These are phyloP conservation scores for Coemansia sp. DNA, from an alignment of 371 early-diverging fungal genomes.

Conservation along the genomic window DNA sequence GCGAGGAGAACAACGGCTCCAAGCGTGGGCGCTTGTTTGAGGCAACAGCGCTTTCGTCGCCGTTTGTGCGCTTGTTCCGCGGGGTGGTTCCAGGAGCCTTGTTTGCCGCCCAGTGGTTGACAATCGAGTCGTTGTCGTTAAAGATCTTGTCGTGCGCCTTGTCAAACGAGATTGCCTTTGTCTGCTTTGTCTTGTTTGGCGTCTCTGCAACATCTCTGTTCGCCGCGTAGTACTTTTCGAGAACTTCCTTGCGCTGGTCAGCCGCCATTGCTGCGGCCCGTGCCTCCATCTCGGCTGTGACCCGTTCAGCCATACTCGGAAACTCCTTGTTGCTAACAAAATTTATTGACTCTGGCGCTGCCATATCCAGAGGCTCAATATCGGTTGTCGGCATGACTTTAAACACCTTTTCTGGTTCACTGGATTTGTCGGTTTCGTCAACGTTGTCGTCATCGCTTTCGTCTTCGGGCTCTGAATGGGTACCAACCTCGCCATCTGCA, in stretches of 20 bases:
- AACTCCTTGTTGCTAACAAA: slow-evolving; percentile 5
- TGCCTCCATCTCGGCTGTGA: slow-evolving; percentile 34
- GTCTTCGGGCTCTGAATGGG: background rate
- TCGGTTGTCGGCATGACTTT: slow-evolving; percentile 11
- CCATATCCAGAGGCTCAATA: slow-evolving; percentile 7
- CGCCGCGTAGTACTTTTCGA: slow-evolving; percentile 7
- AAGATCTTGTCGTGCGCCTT: slow-evolving; percentile 41
- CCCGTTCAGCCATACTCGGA: slow-evolving; percentile 17
- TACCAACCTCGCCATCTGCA: background rate
- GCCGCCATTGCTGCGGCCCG: slow-evolving; percentile 28
- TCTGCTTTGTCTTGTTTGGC: slow-evolving; percentile 9
- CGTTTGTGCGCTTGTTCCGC: slow-evolving; percentile 28
- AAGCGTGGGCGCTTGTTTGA: slow-evolving; percentile 39
- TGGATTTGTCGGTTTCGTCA: background rate
- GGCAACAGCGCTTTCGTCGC: background rate
- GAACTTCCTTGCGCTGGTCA: slow-evolving; percentile 20
- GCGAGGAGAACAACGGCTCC: slow-evolving; percentile 29
- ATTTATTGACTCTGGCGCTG: slow-evolving; percentile 16
- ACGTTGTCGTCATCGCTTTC: slow-evolving; percentile 5
- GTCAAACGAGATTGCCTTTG: slow-evolving; percentile 27
- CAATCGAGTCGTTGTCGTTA: slow-evolving; percentile 34
- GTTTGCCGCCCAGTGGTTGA: slow-evolving; percentile 45
- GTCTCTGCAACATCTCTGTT: slow-evolving; percentile 5
- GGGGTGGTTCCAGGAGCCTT: slow-evolving; percentile 28
- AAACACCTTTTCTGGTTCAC: slow-evolving; percentile 11